Base-by-base conservation (phyloP, 1,284 basidiomycete species). In the Lignosus rhinocerotis region DNA sequence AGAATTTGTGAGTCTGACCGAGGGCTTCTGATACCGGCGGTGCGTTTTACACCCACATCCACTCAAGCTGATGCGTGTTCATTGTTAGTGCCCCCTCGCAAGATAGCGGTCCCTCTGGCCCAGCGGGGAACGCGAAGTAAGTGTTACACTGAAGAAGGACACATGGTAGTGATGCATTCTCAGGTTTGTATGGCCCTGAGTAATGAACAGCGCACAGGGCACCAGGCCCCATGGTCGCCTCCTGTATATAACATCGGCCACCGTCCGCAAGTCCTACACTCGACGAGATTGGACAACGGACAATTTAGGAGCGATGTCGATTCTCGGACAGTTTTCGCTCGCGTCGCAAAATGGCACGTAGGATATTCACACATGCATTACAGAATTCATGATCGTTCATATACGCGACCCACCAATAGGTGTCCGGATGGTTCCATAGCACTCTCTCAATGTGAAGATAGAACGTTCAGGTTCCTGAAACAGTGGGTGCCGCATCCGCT, bases 391-490 rank as follows among this genome's bases (percentile, higher is more conserved):
- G 45, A 14, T 19, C 30, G 33, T 46, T 55, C 38, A 39, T 43
- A 51, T 59, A 53, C 42, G 51, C 54, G 51, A 41, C 11, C 33
- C 25, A 21, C 32, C 25, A 52, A n/a, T 58, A 90, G 88, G 86
- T 87, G 80, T 66, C 80, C 81, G 44, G 88, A 90, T 64, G 88
- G 87, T 1, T 81, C 82, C 6, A 74, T 73, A 17, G 70, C 85
- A 6, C 74, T 90, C 10, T 73, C 79, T 1, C 85, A 87, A 48
- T 86, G 81, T 66, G 88, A 90, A 70, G 79, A 87, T 63, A 71
- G 80, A 33, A 75, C 77, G 1, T 79, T 89, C 55, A 80, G 83
- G 57, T 62, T 80, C 36, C 77, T 83, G 33, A 63, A 76, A 39
- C 58, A 75, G 81, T 81, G 59, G 56, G 73, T 30, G 19, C 61